Conservation (phyloP, 257 asterid genomes). For the Lavandula angustifolia region DNA sequence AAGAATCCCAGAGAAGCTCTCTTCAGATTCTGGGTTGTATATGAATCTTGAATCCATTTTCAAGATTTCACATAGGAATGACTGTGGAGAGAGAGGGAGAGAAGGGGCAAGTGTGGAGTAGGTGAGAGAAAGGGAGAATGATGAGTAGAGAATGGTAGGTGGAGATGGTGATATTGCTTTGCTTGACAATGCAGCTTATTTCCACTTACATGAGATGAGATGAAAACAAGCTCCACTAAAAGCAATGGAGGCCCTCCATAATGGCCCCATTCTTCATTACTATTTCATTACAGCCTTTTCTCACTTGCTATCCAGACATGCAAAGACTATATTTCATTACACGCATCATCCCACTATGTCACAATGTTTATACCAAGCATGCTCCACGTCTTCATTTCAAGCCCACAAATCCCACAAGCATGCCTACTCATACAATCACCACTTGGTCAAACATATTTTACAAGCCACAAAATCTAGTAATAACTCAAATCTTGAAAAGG, state of each 20-base stretch:
- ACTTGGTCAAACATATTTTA: background rate
- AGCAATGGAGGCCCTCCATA: conserved; percentile 38
- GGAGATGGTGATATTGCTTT: conserved; percentile 47
- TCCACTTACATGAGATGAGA: conserved; percentile 39
- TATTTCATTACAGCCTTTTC: conserved; percentile 34
- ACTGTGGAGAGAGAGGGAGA: conserved; percentile 28
- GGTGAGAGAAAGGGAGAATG: conserved; percentile 47
- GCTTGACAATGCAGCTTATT: conserved; percentile 57
- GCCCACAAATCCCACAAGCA: conserved; percentile 21
- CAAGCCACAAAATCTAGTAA: background rate
- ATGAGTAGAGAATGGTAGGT: conserved; percentile 45
- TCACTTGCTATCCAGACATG: conserved; percentile 28
- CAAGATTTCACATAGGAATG: conserved; percentile 19
- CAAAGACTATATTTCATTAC: conserved; percentile 23
- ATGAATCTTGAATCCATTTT: conserved; percentile 29
- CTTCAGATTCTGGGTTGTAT: conserved; percentile 43
- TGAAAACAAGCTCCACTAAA: conserved; percentile 48
- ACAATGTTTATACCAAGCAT: conserved; percentile 24
- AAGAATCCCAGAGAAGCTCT: conserved; percentile 43
- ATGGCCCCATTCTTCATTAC: conserved; percentile 37
- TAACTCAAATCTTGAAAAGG: background rate
- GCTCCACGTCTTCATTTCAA: conserved; percentile 14
- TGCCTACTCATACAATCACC: conserved; percentile 13
- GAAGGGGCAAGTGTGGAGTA: conserved; percentile 34
- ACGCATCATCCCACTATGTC: conserved; percentile 25